Base-by-base conservation (phyloP, 2,329 filamentous ascomycete species). In the Fusarium acutatum region DNA sequence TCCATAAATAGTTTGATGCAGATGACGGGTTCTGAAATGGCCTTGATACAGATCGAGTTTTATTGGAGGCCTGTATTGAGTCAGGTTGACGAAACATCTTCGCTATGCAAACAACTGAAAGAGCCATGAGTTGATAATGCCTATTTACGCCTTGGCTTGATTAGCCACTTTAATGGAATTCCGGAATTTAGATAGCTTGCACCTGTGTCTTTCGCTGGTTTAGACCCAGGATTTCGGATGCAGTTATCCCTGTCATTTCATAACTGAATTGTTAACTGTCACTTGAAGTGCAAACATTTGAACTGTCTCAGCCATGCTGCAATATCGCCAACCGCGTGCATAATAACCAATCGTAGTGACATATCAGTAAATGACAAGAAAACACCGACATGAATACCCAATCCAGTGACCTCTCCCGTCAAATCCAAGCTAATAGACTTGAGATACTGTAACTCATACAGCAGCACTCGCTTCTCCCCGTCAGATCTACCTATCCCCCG, bases 281-380 rank as follows among this genome's bases (percentile, higher is more conserved):
- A 18, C 40, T 37, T 13, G 20, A 37, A 24, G 26, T 13, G 46
- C 20, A n/a, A 59, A 26, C 44, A 41, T 30, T 14, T 30, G 24
- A 18, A 26, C 4, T 59, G 69, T 70, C 64, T 72, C 43, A 56
- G 47, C 22, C 40, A n/a, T 47, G 34, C 14, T 47, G 57, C 15
- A 54, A 41, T 40, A 44, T 10, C 47, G 35, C 37, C 22, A 37
- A 34, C 40, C 3, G 6, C 18, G 14, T 50, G n/a, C n/a, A 38
- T 8, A 3, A 30, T 6, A 56, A 6, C 35, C 40, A 64, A 41
- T 26, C 6, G 15, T 28, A 60, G 24, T n/a, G n/a, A 43, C 11
- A 43, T 34, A 22, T 30, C 32, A 24, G 26, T 54, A 47, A 40
- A 38, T 40, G 28, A 17, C 8, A 67, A 46, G 46, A 52, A 44